phyloP scores from a whole-genome alignment of 2,329 filamentous ascomycete species.

The Fusarium illudens region DNA sequence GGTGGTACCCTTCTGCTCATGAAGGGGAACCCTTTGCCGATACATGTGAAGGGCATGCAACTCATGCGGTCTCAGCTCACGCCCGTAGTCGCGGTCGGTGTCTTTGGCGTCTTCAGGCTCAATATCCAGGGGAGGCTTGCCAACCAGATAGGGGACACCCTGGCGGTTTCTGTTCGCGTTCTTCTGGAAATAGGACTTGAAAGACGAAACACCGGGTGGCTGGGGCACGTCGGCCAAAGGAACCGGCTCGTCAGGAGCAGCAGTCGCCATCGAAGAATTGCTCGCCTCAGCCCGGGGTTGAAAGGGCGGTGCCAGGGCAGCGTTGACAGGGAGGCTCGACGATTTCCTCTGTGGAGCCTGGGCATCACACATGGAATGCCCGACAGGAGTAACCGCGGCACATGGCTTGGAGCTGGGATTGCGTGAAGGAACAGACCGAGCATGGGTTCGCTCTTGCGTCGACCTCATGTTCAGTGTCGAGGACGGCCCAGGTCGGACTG shows the following conservation, averaged over 20 bases:
- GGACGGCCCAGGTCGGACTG: neutral
- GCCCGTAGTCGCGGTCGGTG: conserved; percentile 62
- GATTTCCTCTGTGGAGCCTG: conserved; percentile 47
- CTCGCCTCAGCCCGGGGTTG: conserved; percentile 50
- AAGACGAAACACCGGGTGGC: conserved; percentile 17
- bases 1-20: conserved; percentile 62
- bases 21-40: conserved; percentile 65
- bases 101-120: conserved; percentile 52
- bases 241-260: conserved; percentile 15
- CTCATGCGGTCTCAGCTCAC: conserved; percentile 67
- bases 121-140: conserved; percentile 57
- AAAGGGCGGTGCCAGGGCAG: conserved; percentile 60
- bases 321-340: conserved; percentile 53
- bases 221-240: conserved; percentile 1
- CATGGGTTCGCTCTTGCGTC: conserved; percentile 15
- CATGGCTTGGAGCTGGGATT: conserved; percentile 43
- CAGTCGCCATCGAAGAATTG: conserved; percentile 23
- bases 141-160: conserved; percentile 62
- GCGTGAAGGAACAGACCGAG: conserved; percentile 36
- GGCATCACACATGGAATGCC: conserved; percentile 13
- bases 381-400: conserved; percentile 24
- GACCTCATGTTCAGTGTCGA: conserved; percentile 12
- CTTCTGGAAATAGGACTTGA: conserved; percentile 36
- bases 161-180: conserved; percentile 18
- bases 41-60: conserved; percentile 66